Percentiles rank a stretch among this genome's conserved stretches.
These are phyloP conservation scores for Ambrosia artemisiifolia DNA, from an alignment of 129 eudicot genomes.

Conservation along the genomic window DNA sequence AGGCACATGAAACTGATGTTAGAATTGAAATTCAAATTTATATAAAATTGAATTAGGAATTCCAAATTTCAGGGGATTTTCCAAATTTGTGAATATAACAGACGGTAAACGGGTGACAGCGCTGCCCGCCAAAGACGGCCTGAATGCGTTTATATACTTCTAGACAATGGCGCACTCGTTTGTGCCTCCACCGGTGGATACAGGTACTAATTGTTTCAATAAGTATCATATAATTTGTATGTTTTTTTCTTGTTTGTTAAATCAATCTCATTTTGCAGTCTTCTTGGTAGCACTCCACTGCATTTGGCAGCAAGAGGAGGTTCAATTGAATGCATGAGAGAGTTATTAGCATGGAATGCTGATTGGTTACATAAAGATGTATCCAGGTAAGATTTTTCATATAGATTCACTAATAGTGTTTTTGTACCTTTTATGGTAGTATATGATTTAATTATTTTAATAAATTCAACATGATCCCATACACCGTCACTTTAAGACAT, in stretches of 20 bases:
- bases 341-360: constrained; percentile 95
- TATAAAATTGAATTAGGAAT: no score
- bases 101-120: constrained; percentile 98
- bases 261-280: constrained; percentile 31
- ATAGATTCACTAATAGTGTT: neutral
- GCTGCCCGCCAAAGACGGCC: constrained; percentile 83
- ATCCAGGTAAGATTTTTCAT: constrained; percentile 52
- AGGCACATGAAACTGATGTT: no score
- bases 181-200: constrained; percentile 95
- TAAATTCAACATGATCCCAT: constrained; percentile 79
- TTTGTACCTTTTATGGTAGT: no score
- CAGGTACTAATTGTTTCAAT: constrained; percentile 45
- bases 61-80: no score
- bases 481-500: constrained; percentile 62
- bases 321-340: constrained; percentile 91
- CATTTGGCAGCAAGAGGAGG: constrained; percentile 99
- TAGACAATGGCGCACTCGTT: constrained; percentile 80
- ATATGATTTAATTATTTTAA: neutral
- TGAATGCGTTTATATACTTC: constrained; percentile 74
- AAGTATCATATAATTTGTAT: neutral
- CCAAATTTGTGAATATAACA: constrained; percentile 86
- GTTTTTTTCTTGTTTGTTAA: neutral
- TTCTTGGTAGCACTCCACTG: constrained; percentile 90
- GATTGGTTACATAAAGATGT: constrained; percentile 90
- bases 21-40: no score